These are phyloP conservation scores for Neostapfia colusana DNA, from an alignment of 176 grass and related monocot genomes.

Conservation along the genomic window DNA sequence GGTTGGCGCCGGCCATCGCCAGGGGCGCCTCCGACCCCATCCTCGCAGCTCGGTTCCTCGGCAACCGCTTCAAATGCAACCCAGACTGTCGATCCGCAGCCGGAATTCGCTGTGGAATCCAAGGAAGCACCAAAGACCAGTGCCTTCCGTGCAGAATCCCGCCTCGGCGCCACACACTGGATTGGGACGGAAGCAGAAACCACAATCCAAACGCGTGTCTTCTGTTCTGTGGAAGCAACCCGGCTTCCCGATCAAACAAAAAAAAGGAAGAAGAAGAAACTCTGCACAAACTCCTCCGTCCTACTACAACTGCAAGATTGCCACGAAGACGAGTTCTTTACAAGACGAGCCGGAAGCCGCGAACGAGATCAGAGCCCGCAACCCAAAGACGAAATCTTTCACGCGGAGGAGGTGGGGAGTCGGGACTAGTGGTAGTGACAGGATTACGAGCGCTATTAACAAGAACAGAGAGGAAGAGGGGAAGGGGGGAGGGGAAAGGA, in stretches of 20 bases:
- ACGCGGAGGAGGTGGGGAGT: conserved; percentile 3
- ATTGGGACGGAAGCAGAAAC: neutral
- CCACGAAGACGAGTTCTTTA: conserved; percentile 22
- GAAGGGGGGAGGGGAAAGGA: neutral
- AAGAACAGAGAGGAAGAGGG: neutral
- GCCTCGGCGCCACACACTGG: neutral
- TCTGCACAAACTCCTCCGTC: neutral
- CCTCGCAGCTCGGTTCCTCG: neutral
- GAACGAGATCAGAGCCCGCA: neutral
- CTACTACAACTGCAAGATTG: neutral
- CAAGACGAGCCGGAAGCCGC: neutral
- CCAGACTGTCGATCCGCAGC: neutral
- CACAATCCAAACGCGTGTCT: conserved; percentile 21
- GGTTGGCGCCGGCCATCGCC: conserved; percentile 34
- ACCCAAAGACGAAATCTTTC: conserved; percentile 8
- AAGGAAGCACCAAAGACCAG: conserved; percentile 32
- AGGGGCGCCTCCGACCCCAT: conserved; percentile 45
- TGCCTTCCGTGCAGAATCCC: conserved; percentile 16
- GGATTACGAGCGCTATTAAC: conserved; percentile 9
- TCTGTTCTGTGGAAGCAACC: conserved; percentile 30
- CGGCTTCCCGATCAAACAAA: conserved; percentile 1
- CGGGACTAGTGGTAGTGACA: conserved; percentile 32
- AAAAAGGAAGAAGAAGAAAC: neutral
- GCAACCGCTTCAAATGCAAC: conserved; percentile 26
- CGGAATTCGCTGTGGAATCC: conserved; percentile 40